These are phyloP conservation scores for Amanita phalloides DNA, from an alignment of 768 basidiomycete species.

Conservation along the genomic window DNA sequence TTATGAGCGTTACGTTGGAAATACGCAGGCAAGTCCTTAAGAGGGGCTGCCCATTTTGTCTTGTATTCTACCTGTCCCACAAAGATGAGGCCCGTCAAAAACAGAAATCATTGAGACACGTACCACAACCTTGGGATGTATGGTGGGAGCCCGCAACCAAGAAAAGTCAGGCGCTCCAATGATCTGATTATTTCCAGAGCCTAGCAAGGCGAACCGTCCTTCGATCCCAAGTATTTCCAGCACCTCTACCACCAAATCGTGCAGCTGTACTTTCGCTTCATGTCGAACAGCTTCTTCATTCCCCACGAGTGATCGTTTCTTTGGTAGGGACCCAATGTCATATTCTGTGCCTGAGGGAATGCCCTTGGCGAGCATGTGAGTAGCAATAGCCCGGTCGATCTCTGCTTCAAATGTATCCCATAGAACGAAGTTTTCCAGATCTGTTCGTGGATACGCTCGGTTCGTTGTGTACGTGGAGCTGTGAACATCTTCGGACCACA, in stretches of 20 bases:
- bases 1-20: constrained; percentile 1
- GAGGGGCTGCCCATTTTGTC: constrained; percentile 8
- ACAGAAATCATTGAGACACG: constrained; percentile 1
- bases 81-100: neutral
- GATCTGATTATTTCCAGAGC: constrained; percentile 2
- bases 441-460: neutral
- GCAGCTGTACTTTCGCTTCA: constrained; percentile 5
- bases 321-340: neutral
- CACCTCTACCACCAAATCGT: constrained; percentile 5
- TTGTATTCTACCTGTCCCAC: constrained; percentile 8
- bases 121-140: constrained; percentile 8
- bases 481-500: neutral
- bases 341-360: neutral
- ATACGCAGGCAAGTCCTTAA: constrained; percentile 4
- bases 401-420: neutral
- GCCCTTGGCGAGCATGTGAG: neutral
- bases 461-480: neutral
- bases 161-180: constrained; percentile 8
- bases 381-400: neutral
- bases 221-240: constrained; percentile 7
- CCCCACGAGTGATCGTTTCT: neutral
- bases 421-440: neutral
- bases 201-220: neutral
- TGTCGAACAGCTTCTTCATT: constrained; percentile 7
- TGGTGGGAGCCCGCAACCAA: neutral